Evolutionary conservation across 1,139 yeast genomes (phyloP), one percentile per base, ranked within the genome.

Genomic region (Pichia sp.): DNA sequence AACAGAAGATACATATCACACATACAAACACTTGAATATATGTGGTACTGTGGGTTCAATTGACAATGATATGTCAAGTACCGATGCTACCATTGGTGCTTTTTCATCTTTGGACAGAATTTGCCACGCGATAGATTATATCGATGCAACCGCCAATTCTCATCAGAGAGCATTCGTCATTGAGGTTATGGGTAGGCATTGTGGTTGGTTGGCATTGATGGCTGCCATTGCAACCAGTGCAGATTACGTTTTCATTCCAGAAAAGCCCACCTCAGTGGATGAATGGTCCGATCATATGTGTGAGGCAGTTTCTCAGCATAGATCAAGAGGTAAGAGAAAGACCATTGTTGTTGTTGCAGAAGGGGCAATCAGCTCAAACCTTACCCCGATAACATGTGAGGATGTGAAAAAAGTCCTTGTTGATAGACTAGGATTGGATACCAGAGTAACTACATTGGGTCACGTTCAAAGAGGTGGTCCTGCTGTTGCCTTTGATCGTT

Each of bases 171-270:
- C 95, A 8, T 87, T 87, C 67, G 90, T 87, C 45, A 84, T 87
- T 47, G 95, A 87, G 70, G 95, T 87, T n/a, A 87, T 87, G 95
- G 95, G 95, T 58, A 79, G 95, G 70, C 93, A 87, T 66, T 87
- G 95, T 75, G 95, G 95, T 61, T 87, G 95, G 95, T 77, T 87
- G 61, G 93, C 89, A 1, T 73, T 87, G 61, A 86, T 86, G 88
- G 87, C 93, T 2, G 93, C 93, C 63, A 80, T 87, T 57, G 84
- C 92, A 29, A 85, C 93, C 15, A 84, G 87, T 67, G 93, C 95
- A 1, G 95, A 87, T 69, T 86, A 81, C 66, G 85, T 86, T 55
- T 82, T 87, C 66, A 86, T 87, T 55, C 95, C 95, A 10, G 95
- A 87, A 72, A 81, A 85, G 69, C 92, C 95, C 7, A 79, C 86